phyloP scores from a whole-genome alignment of 768 basidiomycete genomes.

The Hydnomerulius pinastri region DNA sequence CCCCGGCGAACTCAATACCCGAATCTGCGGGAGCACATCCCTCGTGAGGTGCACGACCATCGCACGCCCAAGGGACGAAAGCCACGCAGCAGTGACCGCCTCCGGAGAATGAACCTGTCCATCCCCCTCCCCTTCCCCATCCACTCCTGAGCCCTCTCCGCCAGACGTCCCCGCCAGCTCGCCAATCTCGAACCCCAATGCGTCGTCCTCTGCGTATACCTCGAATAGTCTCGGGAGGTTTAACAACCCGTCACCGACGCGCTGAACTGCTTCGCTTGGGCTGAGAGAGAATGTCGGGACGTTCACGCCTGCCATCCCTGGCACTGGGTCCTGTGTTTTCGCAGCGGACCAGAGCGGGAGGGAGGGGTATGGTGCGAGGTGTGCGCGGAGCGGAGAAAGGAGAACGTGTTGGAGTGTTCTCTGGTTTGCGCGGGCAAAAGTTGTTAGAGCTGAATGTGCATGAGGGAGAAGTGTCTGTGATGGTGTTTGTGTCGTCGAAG shows the following conservation, averaged over 20 bases:
- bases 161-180: conserved; percentile 82
- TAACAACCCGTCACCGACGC: conserved; percentile 90
- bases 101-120: conserved; percentile 58
- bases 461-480: conserved; percentile 47
- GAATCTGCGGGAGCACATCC: conserved; percentile 71
- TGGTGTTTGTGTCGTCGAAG: conserved; percentile 20
- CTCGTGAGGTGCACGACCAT: conserved; percentile 74
- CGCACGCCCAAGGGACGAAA: conserved; percentile 84
- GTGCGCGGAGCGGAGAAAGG: conserved; percentile 75
- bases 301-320: conserved; percentile 42
- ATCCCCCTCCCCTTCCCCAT: conserved; percentile 37
- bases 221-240: conserved; percentile 94
- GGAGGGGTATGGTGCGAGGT: conserved; percentile 70
- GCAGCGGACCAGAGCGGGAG: conserved; percentile 65
- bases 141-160: no score
- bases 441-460: conserved; percentile 55
- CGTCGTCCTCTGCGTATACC: conserved; percentile 91
- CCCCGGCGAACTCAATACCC: conserved; percentile 60
- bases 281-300: conserved; percentile 93
- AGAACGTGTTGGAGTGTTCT: conserved; percentile 78
- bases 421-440: conserved; percentile 76
- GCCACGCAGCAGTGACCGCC: conserved; percentile 86
- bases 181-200: conserved; percentile 83
- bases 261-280: conserved; percentile 85
- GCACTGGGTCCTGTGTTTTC: conserved; percentile 23